Base-by-base conservation (phyloP, 352 stramenopile genomes). In the Phytophthora sp. region DNA sequence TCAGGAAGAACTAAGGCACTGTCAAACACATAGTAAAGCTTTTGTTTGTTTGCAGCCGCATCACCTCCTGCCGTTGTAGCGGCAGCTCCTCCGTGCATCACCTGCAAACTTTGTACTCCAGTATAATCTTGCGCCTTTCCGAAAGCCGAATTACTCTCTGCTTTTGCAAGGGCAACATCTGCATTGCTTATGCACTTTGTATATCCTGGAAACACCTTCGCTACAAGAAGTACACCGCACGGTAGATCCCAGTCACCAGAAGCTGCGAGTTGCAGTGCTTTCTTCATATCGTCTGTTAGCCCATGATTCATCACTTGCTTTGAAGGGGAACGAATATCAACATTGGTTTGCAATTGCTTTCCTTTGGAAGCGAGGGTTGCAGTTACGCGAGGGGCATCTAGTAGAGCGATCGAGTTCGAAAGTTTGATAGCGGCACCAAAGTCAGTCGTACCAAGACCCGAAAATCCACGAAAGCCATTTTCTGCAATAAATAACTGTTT, bases 201-300 rank as follows among this genome's bases (percentile, higher is more conserved):
- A 32, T 87, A 86, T 11, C 88, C 88, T 23, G 88, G 79, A 46
- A 96, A 96, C 0, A 92, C 87, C 49, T 96, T 96, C n/a, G 84
- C 83, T 12, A 95, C 78, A 11, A 95, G 62, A 17, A 96, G 50
- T 0, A 87, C 55, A 7, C 74, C 73, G 32, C 64, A 69, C 1
- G 70, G 77, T 8, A 88, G 38, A 6, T 84, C 64, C 80, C 77
- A 89, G n/a, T 80, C 68, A 9, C 77, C 76, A 27, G 65, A 59
- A 0, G 45, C 39, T 1, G 65, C 62, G 27, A 83, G 62, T 11
- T 81, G 55, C n/a, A 76, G 34, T 20, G 72, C 76, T 18, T 66
- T 74, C 30, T 73, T 76, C 71, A 87, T 81, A 4, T 82, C 50
- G n/a, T n/a, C n/a, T n/a, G n/a, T n/a, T n/a, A n/a, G n/a, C n/a